phyloP scores from a whole-genome alignment of 2,329 filamentous ascomycete genomes.

The Cercospora nicotianae region DNA sequence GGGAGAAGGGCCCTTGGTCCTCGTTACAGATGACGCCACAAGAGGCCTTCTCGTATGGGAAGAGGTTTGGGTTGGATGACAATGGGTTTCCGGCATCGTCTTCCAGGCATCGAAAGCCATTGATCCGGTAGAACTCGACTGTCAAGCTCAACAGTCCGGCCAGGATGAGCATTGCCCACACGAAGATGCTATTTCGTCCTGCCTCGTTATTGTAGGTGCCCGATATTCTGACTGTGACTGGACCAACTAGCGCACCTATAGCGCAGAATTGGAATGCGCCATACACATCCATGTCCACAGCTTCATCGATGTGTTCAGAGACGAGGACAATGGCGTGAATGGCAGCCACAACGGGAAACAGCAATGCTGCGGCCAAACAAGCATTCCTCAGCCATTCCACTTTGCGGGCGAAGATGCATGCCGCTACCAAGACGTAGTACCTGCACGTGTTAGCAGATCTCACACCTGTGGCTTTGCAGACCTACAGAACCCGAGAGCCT shows the following conservation, averaged over 20 bases:
- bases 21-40: constrained; percentile 54
- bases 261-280: constrained; percentile 68
- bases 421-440: constrained; percentile 62
- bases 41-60: constrained; percentile 46
- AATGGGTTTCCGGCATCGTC: constrained; percentile 45
- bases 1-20: constrained; percentile 53
- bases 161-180: constrained; percentile 64
- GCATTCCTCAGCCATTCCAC: constrained; percentile 63
- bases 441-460: background rate
- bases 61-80: constrained; percentile 41
- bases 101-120: constrained; percentile 46
- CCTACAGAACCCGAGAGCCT: constrained; percentile 54
- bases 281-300: constrained; percentile 67
- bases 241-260: constrained; percentile 64
- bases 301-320: constrained; percentile 61
- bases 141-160: constrained; percentile 61
- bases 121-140: constrained; percentile 63
- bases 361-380: constrained; percentile 62
- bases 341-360: constrained; percentile 64
- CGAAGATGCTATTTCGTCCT: constrained; percentile 65
- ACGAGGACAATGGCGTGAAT: constrained; percentile 64
- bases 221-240: constrained; percentile 62
- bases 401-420: constrained; percentile 64
- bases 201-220: constrained; percentile 64
- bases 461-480: background rate